phyloP scores from a whole-genome alignment of 495 filamentous ascomycete species.

The Monascus purpureus region DNA sequence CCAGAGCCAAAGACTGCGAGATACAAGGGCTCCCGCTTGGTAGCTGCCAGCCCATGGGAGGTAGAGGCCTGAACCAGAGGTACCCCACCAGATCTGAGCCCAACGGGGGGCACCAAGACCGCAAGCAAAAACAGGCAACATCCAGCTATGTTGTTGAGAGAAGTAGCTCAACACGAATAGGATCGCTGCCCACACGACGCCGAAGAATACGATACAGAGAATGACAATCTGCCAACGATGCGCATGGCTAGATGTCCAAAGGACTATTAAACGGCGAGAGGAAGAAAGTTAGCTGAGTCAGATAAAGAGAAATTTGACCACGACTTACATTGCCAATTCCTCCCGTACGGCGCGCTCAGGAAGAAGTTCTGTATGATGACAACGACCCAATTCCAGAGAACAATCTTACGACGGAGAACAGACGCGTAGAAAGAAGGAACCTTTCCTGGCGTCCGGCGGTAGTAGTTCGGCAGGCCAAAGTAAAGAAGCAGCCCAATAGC shows the following conservation, averaged over 20 bases:
- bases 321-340: conserved; percentile 35
- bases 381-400: conserved; percentile 36
- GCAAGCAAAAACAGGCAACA: conserved; percentile 35
- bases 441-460: conserved; percentile 48
- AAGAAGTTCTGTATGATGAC: conserved; percentile 37
- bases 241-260: conserved; percentile 35
- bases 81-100: conserved; percentile 41
- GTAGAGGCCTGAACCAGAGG: conserved; percentile 29
- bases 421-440: conserved; percentile 44
- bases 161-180: conserved; percentile 26
- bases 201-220: conserved; percentile 31
- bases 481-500: conserved; percentile 25
- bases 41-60: conserved; percentile 36
- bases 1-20: conserved; percentile 37
- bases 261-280: too few species aligned
- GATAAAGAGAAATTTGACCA: background rate
- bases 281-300: background rate
- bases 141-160: conserved; percentile 35
- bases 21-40: conserved; percentile 28
- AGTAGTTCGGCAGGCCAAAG: conserved; percentile 35
- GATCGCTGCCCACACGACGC: conserved; percentile 26
- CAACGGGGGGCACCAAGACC: conserved; percentile 36
- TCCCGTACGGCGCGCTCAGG: conserved; percentile 33
- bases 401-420: conserved; percentile 32
- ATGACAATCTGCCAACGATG: conserved; percentile 29